These are phyloP conservation scores for Coemansia biformis DNA, from an alignment of 192 early-diverging fungal species.

Conservation along the genomic window DNA sequence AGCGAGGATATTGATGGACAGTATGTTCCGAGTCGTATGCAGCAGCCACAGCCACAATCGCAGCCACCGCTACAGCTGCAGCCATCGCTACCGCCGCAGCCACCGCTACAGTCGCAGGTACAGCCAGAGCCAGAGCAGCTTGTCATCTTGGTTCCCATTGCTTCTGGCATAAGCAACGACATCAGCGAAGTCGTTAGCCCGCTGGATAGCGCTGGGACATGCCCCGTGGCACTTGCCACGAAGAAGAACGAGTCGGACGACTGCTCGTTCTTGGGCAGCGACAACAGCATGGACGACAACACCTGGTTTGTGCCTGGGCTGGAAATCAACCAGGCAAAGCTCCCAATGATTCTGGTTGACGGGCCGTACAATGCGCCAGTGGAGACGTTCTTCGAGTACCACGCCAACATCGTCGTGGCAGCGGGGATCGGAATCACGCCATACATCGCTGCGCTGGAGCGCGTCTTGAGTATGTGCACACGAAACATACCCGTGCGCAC, in stretches of 20 bases:
- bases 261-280: slow-evolving; percentile 22
- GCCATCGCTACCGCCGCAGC: not conserved
- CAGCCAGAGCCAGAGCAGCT: no score
- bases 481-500: slow-evolving; percentile 36
- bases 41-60: not conserved
- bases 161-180: not conserved
- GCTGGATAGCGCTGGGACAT: slow-evolving; percentile 18
- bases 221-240: slow-evolving; percentile 17
- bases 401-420: slow-evolving; percentile 63
- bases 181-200: slow-evolving; percentile 18
- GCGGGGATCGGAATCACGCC: slow-evolving; percentile 84
- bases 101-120: not conserved
- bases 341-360: slow-evolving; percentile 65
- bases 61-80: not conserved
- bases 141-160: slow-evolving; percentile 2
- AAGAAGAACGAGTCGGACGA: slow-evolving; percentile 37
- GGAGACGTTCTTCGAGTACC: slow-evolving; percentile 74
- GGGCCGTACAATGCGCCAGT: slow-evolving; percentile 71
- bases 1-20: no score
- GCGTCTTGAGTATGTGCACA: slow-evolving; percentile 34
- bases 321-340: slow-evolving; percentile 19
- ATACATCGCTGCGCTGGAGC: slow-evolving; percentile 48
- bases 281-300: slow-evolving; percentile 35
- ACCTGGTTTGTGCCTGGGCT: slow-evolving; percentile 31
- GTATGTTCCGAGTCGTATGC: no score